Evolutionary conservation across 768 basidiomycete species (phyloP).

Genomic region (Phaffia tasmanica): DNA sequence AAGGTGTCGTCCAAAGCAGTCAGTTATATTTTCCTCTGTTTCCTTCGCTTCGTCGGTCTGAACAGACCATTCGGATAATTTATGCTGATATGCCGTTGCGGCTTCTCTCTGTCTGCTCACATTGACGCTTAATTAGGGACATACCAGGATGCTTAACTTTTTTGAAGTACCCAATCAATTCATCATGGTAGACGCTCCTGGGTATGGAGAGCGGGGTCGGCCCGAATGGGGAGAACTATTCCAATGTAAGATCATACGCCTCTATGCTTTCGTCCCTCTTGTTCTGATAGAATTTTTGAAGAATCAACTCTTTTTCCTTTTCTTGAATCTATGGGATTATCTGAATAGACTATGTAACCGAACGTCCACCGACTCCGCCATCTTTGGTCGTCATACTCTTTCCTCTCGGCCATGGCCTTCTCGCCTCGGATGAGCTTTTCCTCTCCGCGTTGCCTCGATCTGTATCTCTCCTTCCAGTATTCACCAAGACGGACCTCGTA

Average conservation of each 20-base stretch:
- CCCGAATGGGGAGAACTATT: constrained; percentile 65
- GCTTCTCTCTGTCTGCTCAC: background rate
- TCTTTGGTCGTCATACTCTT: constrained; percentile 20
- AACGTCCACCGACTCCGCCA: constrained; percentile 16
- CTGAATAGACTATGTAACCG: constrained; percentile 13
- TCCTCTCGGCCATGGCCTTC: constrained; percentile 9
- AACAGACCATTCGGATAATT: too few relatives aligned
- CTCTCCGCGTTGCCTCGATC: constrained; percentile 19
- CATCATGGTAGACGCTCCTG: constrained; percentile 61
- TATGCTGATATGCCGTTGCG: too few relatives aligned
- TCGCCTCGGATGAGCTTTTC: constrained; percentile 18
- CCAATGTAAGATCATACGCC: constrained; percentile 32
- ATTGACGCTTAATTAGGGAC: constrained; percentile 9
- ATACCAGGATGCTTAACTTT: constrained; percentile 27
- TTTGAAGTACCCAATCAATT: constrained; percentile 17
- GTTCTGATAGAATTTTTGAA: too few relatives aligned
- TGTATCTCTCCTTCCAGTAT: constrained; percentile 20
- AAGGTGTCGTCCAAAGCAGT: constrained; percentile 19
- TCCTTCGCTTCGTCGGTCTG: background rate
- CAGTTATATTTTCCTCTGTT: background rate
- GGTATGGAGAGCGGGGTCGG: constrained; percentile 63
- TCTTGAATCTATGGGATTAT: background rate
- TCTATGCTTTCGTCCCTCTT: background rate
- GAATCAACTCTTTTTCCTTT: background rate
- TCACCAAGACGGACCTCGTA: constrained; percentile 21